Base-by-base conservation (phyloP, 2,329 filamentous ascomycete species). In the Fusarium coffeatum region DNA sequence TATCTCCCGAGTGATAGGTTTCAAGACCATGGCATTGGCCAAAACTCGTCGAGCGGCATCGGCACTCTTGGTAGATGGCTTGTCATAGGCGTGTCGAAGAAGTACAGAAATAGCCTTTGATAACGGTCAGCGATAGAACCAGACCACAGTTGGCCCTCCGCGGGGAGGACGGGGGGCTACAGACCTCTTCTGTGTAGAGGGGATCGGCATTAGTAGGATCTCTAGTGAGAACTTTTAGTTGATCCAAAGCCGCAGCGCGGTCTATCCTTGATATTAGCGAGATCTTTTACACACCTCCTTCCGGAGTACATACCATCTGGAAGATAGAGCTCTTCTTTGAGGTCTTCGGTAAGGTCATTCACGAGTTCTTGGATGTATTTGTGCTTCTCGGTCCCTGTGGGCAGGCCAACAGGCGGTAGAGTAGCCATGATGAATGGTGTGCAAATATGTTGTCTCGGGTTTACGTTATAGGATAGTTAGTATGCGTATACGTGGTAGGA, bases 31-130 rank as follows among this genome's bases (percentile, higher is more conserved):
- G 11, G 93, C 90, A 79, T 98, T 98, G 42, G 73, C 94, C 49
- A 98, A 81, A 72, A 93, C 94, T 73, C 93, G 88, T 41, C 97
- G 83, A 90, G 78, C 94, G 76, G 94, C 92, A 60, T 90, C 89
- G 4, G 92, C 91, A 2, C 90, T 89, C 11, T 86, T 85, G 30
- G 82, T 82, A 5, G 87, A 89, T 27, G 86, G 82, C 66, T 86
- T 88, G 51, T 92, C 86, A 74, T 97, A 93, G 6, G 91, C 92
- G 83, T 95, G 90, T 54, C 83, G 86, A 30, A 89, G 85, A 45
- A 98, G 84, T 47, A 89, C 91, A 62, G 87, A 84, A 51, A 98
- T 91, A 16, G 93, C 93, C 92, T 97, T 30, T 15, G 22, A 50
- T 58, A 10, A 34, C 34, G n/a, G 66, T 75, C 12, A 74, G 64